These are phyloP conservation scores for Xylaria sp. DNA, from an alignment of 2,329 filamentous ascomycete genomes.

Conservation along the genomic window DNA sequence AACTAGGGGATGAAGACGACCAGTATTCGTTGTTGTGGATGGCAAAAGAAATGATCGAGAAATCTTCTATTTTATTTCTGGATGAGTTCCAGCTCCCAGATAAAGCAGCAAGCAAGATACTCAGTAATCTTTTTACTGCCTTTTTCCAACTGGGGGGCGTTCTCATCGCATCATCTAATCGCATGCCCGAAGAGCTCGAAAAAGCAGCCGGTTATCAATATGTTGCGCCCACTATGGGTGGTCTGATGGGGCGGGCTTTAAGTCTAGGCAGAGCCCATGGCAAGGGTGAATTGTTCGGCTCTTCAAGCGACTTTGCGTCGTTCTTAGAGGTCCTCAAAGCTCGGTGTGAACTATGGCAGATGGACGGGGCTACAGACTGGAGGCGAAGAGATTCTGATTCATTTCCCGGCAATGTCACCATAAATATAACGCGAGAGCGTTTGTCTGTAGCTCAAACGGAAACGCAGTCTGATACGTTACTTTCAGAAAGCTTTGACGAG, in stretches of 20 bases:
- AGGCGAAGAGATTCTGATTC: conserved; percentile 64
- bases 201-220: conserved; percentile 80
- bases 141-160: conserved; percentile 88
- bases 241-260: conserved; percentile 62
- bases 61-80: conserved; percentile 79
- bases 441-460: conserved; percentile 15
- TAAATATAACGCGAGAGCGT: conserved; percentile 30
- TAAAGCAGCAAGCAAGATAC: conserved; percentile 79
- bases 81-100: conserved; percentile 89
- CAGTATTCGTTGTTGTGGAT: conserved; percentile 79
- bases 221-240: conserved; percentile 62
- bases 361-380: conserved; percentile 80
- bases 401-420: conserved; percentile 39
- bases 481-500: conserved; percentile 20
- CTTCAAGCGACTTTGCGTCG: conserved; percentile 77
- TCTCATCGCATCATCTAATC: conserved; percentile 81
- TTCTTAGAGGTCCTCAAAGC: conserved; percentile 82
- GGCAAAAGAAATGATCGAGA: conserved; percentile 79
- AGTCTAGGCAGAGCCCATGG: conserved; percentile 52
- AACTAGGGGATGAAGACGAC: conserved; percentile 43
- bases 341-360: conserved; percentile 85
- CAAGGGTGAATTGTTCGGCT: conserved; percentile 65
- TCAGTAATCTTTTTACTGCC: conserved; percentile 80
- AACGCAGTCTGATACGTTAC: background rate
- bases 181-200: conserved; percentile 83